A percentile compares a stretch with the other conserved stretches of the same genome.
These are phyloP conservation scores for Metschnikowia noctiluminum DNA, from an alignment of 805 yeast genomes.

Conservation along the genomic window DNA sequence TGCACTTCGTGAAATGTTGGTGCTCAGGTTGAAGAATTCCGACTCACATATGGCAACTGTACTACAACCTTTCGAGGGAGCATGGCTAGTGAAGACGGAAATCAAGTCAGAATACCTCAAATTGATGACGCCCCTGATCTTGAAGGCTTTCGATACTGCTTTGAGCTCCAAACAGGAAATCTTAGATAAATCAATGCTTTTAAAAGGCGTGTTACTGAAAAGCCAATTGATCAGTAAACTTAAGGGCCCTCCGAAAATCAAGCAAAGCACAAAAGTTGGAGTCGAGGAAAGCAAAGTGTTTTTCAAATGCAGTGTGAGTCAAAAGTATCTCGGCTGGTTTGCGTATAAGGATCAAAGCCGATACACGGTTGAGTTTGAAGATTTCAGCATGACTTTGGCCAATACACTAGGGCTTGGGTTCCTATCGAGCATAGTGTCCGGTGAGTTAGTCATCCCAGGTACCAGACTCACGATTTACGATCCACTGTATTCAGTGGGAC, in stretches of 20 bases:
- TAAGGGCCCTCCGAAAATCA: too few species aligned
- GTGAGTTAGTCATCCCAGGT: slow-evolving; percentile 41
- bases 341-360: slow-evolving; percentile 30
- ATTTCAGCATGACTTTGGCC: slow-evolving; percentile 25
- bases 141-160: slow-evolving; percentile 18
- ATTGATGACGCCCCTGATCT: slow-evolving; percentile 24
- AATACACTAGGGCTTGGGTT: slow-evolving; percentile 5
- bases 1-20: slow-evolving; percentile 11
- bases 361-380: slow-evolving; percentile 36
- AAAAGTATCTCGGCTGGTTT: slow-evolving; percentile 37
- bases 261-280: neutral
- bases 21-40: slow-evolving; percentile 28
- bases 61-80: slow-evolving; percentile 9
- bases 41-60: slow-evolving; percentile 20
- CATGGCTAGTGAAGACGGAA: slow-evolving; percentile 15
- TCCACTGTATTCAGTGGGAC: slow-evolving; percentile 37
- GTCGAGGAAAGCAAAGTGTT: slow-evolving; percentile 11
- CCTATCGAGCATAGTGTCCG: slow-evolving; percentile 26
- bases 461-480: slow-evolving; percentile 40
- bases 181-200: slow-evolving; percentile 5
- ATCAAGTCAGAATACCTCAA: slow-evolving; percentile 31
- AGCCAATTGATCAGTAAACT: neutral
- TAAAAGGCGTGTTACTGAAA: slow-evolving; percentile 3
- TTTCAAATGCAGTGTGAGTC: slow-evolving; percentile 23
- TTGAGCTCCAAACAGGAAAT: slow-evolving; percentile 8